Evolutionary conservation across 2,329 filamentous ascomycete species (phyloP).

Genomic region (Fusarium sp.): DNA sequence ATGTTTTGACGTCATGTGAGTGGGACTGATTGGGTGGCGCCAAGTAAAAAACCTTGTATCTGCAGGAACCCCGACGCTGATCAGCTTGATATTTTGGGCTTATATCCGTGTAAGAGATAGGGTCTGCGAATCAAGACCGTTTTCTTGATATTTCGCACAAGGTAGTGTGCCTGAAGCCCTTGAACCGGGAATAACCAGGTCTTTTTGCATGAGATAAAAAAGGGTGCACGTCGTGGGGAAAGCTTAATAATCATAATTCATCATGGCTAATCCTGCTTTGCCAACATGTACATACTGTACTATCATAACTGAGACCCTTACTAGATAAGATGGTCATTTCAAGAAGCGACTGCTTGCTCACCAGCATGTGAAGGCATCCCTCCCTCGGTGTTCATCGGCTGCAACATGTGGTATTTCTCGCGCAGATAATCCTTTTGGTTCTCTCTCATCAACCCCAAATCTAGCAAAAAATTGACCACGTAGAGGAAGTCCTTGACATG

Average conservation of each 20-base stretch:
- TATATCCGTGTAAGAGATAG: not conserved
- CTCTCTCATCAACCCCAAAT: conserved; percentile 61
- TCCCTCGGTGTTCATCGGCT: conserved; percentile 45
- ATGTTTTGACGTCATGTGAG: conserved; percentile 15
- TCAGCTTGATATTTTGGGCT: not conserved
- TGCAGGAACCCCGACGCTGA: not conserved
- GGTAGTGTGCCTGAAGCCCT: not conserved
- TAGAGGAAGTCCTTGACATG: conserved; percentile 67
- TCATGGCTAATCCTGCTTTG: conserved; percentile 5
- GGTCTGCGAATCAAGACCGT: not conserved
- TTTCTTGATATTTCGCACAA: not conserved
- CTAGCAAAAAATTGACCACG: conserved; percentile 63
- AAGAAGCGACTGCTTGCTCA: conserved; percentile 24
- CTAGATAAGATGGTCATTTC: not conserved
- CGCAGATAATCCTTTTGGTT: conserved; percentile 58
- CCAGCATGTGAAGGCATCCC: conserved; percentile 17
- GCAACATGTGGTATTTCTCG: conserved; percentile 55
- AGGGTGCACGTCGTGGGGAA: not conserved
- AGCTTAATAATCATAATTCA: conserved; percentile 19
- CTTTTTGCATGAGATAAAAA: not conserved
- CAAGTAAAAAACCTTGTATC: conserved; percentile 19
- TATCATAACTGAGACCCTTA: not conserved
- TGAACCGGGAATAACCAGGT: not conserved
- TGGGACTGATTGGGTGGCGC: conserved; percentile 12
- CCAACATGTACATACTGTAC: not conserved